A percentile compares a stretch with the other conserved stretches of the same genome.
Evolutionary conservation across 495 filamentous ascomycete species (phyloP).

Genomic region (Parachaetomium inaequale): DNA sequence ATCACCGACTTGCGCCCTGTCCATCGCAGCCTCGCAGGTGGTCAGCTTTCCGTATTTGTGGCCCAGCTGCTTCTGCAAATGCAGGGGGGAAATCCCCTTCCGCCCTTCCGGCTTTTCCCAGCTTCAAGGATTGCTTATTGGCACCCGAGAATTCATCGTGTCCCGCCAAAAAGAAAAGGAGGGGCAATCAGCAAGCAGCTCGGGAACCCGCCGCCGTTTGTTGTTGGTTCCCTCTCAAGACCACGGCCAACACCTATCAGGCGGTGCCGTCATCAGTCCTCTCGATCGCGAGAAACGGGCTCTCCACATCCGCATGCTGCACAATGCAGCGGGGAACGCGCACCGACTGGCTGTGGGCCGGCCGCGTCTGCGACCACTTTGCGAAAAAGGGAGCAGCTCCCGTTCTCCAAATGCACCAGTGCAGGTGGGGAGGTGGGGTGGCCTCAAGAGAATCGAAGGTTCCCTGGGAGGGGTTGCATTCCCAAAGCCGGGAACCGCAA

Average conservation of each 20-base stretch:
- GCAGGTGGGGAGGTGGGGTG: conserved; percentile 11
- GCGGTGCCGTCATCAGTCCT: neutral
- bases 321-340: conserved; percentile 7
- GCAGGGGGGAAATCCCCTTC: conserved; percentile 4
- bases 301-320: conserved; percentile 3
- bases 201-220: conserved; percentile 6
- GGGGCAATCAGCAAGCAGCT: conserved; percentile 21
- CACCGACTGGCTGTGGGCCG: conserved; percentile 11
- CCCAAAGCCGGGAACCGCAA: conserved; percentile 23
- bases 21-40: neutral
- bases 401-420: conserved; percentile 16
- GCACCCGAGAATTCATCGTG: conserved; percentile 20
- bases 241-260: neutral
- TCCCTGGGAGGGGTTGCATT: conserved; percentile 24
- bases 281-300: conserved; percentile 1
- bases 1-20: neutral
- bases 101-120: conserved; percentile 6
- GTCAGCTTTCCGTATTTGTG: conserved; percentile 1
- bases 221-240: neutral
- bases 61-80: neutral
- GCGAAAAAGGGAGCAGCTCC: conserved; percentile 13
- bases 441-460: conserved; percentile 16
- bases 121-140: conserved; percentile 11
- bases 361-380: conserved; percentile 8
- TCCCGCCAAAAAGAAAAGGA: conserved; percentile 12